phyloP scores from a whole-genome alignment of 495 filamentous ascomycete genomes.

The Penicillium paxilli region DNA sequence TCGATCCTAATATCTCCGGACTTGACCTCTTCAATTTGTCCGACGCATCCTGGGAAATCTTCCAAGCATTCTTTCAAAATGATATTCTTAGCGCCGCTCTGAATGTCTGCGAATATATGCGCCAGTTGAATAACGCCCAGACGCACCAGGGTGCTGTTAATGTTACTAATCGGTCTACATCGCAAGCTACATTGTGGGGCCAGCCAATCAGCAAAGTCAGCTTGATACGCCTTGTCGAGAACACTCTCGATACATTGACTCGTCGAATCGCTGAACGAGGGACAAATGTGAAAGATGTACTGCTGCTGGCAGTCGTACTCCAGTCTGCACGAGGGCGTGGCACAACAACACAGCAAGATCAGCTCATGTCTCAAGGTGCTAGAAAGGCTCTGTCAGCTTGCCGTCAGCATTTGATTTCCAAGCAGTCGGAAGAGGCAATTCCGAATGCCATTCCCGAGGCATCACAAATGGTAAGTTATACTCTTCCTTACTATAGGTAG shows the following conservation, averaged over 20 bases:
- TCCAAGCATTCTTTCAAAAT: slow-evolving; percentile 23
- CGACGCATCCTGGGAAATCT: slow-evolving; percentile 23
- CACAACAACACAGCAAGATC: slow-evolving; percentile 12
- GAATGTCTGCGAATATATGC: slow-evolving; percentile 26
- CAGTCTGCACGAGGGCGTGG: slow-evolving; percentile 23
- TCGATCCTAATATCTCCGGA: slow-evolving; percentile 24
- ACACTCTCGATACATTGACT: slow-evolving; percentile 23
- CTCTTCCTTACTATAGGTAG: background rate
- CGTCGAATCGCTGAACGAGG: slow-evolving; percentile 18
- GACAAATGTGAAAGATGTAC: slow-evolving; percentile 29
- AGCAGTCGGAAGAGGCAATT: background rate
- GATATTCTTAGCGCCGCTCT: slow-evolving; percentile 26
- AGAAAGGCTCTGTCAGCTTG: background rate
- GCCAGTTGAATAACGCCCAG: background rate
- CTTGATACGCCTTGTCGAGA: slow-evolving; percentile 19
- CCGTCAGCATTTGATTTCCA: background rate
- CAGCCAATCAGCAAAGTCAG: slow-evolving; percentile 17
- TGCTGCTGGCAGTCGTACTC: slow-evolving; percentile 25
- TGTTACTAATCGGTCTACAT: background rate
- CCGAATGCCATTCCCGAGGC: background rate
- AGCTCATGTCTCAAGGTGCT: slow-evolving; percentile 19
- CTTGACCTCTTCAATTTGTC: slow-evolving; percentile 11
- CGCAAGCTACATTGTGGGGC: background rate
- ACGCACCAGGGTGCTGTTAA: background rate
- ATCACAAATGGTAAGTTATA: background rate